Evolutionary conservation across 2,329 filamentous ascomycete species (phyloP), one percentile per base, ranked within the genome.

Genomic region (Coleophoma cylindrospora): DNA sequence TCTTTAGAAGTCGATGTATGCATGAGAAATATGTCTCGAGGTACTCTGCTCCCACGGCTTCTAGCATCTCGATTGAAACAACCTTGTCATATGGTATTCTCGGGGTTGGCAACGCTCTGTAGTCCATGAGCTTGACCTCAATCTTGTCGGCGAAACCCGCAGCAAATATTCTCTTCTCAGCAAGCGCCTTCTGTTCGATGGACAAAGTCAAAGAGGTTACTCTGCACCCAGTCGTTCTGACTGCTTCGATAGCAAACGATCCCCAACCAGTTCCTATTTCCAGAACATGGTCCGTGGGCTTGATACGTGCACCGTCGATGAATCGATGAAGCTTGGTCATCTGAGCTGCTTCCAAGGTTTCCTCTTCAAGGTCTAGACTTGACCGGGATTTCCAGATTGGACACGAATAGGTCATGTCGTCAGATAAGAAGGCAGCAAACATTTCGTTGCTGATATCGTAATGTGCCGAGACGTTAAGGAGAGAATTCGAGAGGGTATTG

Each of bases 201-300:
- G 81, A 86, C 7, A 89, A 68, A 0, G 86, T 89, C 51, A 89
- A 65, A 50, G 76, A 83, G 1, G 86, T 90, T 2, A 89, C 80
- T 17, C 74, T 74, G 62, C 87, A 90, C 6, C 83, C 83, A 0
- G 84, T 88, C 56, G 68, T 74, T 52, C 74, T 72, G 1, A 86
- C 85, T 1, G 85, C 86, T 54, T 81, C 76, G 40, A 90, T 87
- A 3, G 86, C 85, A 57, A 90, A 84, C 34, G 80, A 84, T 2
- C 86, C 86, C 86, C 86, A 90, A 12, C 86, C 86, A 2, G 84
- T 88, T 2, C 86, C 86, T 48, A 90, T 89, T 58, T 90, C 86
- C 14, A 90, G 68, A 2, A 90, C 80, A 60, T 88, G 85, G 54
- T 90, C 85, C 1, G 74, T 75, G 0, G 74, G 50, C 54, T 85